Percentiles rank a stretch among this genome's conserved stretches.
Evolutionary conservation across 1,139 yeast genomes (phyloP).

Genomic region (Protomyces inundatus): DNA sequence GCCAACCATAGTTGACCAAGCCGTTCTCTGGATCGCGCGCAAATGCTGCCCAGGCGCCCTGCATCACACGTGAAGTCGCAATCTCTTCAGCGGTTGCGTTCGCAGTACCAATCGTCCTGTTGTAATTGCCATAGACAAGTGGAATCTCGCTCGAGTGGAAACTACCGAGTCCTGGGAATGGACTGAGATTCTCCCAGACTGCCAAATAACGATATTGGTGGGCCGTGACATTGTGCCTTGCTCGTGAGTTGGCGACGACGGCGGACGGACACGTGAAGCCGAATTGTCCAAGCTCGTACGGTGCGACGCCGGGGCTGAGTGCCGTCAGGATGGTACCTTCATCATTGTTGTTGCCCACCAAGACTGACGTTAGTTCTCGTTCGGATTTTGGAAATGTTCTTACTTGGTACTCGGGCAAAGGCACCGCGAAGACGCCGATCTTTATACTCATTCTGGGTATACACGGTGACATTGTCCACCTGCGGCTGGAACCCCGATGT

Average conservation of each 20-base stretch:
- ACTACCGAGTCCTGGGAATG: not conserved
- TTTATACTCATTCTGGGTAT: not conserved
- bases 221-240: not conserved
- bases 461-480: slow-evolving; percentile 10
- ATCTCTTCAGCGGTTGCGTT: not conserved
- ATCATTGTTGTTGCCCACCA: slow-evolving; percentile 21
- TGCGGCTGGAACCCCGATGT: slow-evolving; percentile 7
- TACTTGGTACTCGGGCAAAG: slow-evolving; percentile 9
- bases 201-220: slow-evolving; percentile 10
- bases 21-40: slow-evolving; percentile 7
- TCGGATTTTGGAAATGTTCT: not conserved
- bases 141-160: slow-evolving; percentile 8
- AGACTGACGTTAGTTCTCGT: not conserved
- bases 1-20: slow-evolving; percentile 14
- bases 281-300: not conserved
- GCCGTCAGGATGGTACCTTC: slow-evolving; percentile 17
- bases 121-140: slow-evolving; percentile 1
- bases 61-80: not conserved
- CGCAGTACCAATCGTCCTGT: not conserved
- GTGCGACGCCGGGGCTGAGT: not conserved
- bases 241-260: not conserved
- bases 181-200: not conserved
- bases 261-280: slow-evolving; percentile 7
- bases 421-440: not conserved
- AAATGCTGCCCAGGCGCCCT: slow-evolving; percentile 11